Conservation (phyloP, 805 yeast species). For the Wickerhamiella vanderwaltii region DNA sequence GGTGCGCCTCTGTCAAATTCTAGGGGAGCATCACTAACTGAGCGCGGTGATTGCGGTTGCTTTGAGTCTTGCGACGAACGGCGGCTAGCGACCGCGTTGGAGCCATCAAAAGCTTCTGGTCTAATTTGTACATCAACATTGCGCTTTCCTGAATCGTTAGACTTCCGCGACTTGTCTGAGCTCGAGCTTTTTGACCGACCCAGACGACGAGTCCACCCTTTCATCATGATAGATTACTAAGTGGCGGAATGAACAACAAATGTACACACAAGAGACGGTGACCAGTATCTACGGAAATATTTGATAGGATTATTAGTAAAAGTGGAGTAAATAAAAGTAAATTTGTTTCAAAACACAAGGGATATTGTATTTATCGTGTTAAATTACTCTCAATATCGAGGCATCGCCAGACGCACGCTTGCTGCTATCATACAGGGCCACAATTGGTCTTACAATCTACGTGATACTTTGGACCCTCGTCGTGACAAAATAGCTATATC, state of each 20-base stretch:
- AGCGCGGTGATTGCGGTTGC: slow-evolving; percentile 11
- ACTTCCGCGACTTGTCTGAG: slow-evolving; percentile 21
- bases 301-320: too few relatives aligned
- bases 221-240: slow-evolving; percentile 24
- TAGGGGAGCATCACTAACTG: slow-evolving; percentile 6
- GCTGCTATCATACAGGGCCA: too few relatives aligned
- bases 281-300: too few relatives aligned
- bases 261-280: too few relatives aligned
- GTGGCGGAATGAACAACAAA: slow-evolving; percentile 5
- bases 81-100: slow-evolving; percentile 22
- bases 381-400: too few relatives aligned
- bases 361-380: too few relatives aligned
- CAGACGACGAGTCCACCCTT: slow-evolving; percentile 31
- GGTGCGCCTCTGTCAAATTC: slow-evolving; percentile 5
- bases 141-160: slow-evolving; percentile 11
- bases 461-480: too few relatives aligned
- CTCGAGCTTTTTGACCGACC: slow-evolving; percentile 24
- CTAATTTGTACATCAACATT: slow-evolving; percentile 17
- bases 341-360: too few relatives aligned
- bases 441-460: too few relatives aligned
- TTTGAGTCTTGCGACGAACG: slow-evolving; percentile 17
- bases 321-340: too few relatives aligned
- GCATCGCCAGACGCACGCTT: too few relatives aligned
- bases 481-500: too few relatives aligned
- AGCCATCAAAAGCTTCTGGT: slow-evolving; percentile 24